Base-by-base conservation (phyloP, 768 basidiomycete genomes). In the Russula vinacea region DNA sequence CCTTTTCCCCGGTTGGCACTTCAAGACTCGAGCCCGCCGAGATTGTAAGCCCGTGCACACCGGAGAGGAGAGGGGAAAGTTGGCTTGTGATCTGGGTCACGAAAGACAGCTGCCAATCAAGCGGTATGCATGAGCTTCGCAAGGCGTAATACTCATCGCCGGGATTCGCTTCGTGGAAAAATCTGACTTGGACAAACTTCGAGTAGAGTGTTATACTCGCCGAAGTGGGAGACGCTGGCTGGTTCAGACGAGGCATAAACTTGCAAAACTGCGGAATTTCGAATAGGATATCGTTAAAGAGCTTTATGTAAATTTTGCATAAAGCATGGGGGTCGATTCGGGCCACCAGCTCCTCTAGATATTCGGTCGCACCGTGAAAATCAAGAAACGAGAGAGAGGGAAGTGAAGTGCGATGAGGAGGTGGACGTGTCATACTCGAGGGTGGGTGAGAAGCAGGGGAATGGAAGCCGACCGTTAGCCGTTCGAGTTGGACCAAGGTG, bases 91-190 rank as follows among this genome's bases (percentile, higher is more conserved):
- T 35, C 37, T 60, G 52, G 35, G 63, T 29, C 13, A 37, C n/a
- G 3, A 26, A 52, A 8, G 56, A 58, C 17, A 63, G 42, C 35
- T 47, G 56, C 56, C 62, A 47, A 37, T 58, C 42, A 22, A 58
- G 32, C 13, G n/a, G 50, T 39, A 2, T 32, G 56, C 62, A 58
- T n/a, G n/a, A n/a, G n/a, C n/a, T n/a, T n/a, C n/a, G n/a, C n/a
- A n/a, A n/a, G n/a, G n/a, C n/a, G n/a, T n/a, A n/a, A n/a, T n/a
- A n/a, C n/a, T n/a, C n/a, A n/a, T n/a, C n/a, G n/a, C n/a, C n/a
- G n/a, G n/a, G n/a, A n/a, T n/a, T n/a, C n/a, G n/a, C n/a, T n/a
- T n/a, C n/a, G n/a, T n/a, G n/a, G n/a, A n/a, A 33, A 33, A 8
- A 33, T 33, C 33, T 33, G 33, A 33, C 33, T 3, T 8, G 33